These are phyloP conservation scores for Viridothelium virens DNA, from an alignment of 495 filamentous ascomycete genomes.

Conservation along the genomic window DNA sequence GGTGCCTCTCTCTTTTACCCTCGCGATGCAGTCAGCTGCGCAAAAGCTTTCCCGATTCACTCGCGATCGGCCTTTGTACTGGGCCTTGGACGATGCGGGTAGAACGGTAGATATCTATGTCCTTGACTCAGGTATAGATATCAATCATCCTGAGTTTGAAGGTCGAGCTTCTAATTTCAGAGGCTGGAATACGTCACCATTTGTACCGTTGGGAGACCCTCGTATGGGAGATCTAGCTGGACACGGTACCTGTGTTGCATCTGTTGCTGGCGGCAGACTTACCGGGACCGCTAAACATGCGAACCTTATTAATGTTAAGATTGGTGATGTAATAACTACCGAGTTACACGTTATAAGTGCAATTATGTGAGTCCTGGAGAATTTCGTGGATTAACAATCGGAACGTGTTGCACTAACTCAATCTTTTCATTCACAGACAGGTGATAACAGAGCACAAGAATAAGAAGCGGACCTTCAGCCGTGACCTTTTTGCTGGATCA, in stretches of 20 bases:
- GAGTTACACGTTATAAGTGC: not conserved
- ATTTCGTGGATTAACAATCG: too few relatives aligned
- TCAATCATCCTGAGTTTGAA: not conserved
- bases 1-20: not conserved
- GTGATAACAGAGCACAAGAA: not conserved
- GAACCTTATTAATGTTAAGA: constrained; percentile 1
- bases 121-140: not conserved
- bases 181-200: not conserved
- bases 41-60: not conserved
- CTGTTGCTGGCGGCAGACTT: not conserved
- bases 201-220: not conserved
- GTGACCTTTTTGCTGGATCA: not conserved
- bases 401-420: too few relatives aligned
- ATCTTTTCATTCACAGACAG: not conserved
- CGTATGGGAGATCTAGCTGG: not conserved
- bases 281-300: not conserved
- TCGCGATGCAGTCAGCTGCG: not conserved
- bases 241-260: not conserved
- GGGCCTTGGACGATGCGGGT: not conserved
- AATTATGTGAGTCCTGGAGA: too few relatives aligned
- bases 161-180: constrained; percentile 6
- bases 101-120: not conserved
- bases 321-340: not conserved
- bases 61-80: not conserved
- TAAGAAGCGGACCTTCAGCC: not conserved